Percentiles rank a stretch among this genome's conserved stretches.
These are phyloP conservation scores for Colletotrichum noveboracense DNA, from an alignment of 2,329 filamentous ascomycete species.

Conservation along the genomic window DNA sequence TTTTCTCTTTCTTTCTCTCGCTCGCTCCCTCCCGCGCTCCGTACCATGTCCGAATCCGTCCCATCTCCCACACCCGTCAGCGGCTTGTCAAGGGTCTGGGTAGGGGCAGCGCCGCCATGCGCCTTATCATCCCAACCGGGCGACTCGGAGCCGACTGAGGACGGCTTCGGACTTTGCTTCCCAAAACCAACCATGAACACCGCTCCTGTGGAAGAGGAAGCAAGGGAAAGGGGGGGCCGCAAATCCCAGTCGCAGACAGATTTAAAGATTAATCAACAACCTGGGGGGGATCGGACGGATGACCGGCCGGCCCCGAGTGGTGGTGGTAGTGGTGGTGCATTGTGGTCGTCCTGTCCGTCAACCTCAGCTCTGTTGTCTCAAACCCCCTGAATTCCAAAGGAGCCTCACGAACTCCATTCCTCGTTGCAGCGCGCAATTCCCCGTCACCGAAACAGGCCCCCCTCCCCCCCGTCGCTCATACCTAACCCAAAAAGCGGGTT, in stretches of 20 bases:
- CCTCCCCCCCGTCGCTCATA: not conserved
- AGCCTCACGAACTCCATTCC: not conserved
- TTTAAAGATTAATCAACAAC: not conserved
- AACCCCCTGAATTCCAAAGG: not conserved
- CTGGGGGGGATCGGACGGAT: not conserved
- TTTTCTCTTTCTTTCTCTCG: not conserved
- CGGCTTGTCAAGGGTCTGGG: not conserved
- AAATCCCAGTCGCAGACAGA: not conserved
- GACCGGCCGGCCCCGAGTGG: not conserved
- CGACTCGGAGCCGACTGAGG: not conserved
- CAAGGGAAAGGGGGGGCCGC: not conserved
- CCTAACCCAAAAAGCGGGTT: not conserved
- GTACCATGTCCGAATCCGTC: not conserved
- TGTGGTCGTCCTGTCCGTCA: not conserved
- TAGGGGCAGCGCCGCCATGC: not conserved
- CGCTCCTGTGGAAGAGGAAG: not conserved
- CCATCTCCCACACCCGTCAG: not conserved
- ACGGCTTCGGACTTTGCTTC: not conserved
- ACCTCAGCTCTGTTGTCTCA: not conserved
- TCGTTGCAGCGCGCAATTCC: not conserved
- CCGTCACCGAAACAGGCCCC: not conserved
- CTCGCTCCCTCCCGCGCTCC: not conserved
- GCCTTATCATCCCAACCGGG: not conserved
- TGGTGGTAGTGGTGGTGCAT: not conserved
- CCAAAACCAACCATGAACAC: not conserved